These are phyloP conservation scores for Cladosporium austrohemisphaericum DNA, from an alignment of 2,329 filamentous ascomycete genomes.

Conservation along the genomic window DNA sequence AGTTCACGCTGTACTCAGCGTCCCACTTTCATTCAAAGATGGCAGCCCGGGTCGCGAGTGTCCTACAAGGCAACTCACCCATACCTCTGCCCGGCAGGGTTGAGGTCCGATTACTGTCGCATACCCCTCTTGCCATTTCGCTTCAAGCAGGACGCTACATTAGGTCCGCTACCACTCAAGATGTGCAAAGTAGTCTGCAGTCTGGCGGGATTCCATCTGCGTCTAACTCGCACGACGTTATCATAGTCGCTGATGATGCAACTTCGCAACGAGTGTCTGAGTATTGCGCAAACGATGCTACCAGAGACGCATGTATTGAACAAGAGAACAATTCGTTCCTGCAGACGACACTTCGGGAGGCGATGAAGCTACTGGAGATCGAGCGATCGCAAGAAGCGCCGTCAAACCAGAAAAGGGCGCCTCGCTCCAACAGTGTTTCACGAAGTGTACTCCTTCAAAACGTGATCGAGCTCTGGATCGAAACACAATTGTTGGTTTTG, in stretches of 20 bases:
- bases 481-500: conserved; percentile 47
- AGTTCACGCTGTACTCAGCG: conserved; percentile 56
- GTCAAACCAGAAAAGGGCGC: conserved; percentile 3
- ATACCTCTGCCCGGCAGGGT: not conserved
- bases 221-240: conserved; percentile 23
- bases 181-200: not conserved
- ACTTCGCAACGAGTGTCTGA: conserved; percentile 51
- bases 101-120: not conserved
- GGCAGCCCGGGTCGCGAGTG: not conserved
- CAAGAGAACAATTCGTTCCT: conserved; percentile 51
- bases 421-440: conserved; percentile 9
- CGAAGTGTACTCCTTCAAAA: conserved; percentile 47
- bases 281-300: conserved; percentile 33
- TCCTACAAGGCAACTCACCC: not conserved
- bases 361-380: conserved; percentile 25
- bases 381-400: not conserved
- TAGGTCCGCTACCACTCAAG: not conserved
- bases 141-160: not conserved
- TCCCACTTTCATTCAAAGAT: conserved; percentile 38
- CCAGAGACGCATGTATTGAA: conserved; percentile 38
- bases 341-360: conserved; percentile 44
- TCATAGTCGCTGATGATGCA: conserved; percentile 35
- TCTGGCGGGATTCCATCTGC: not conserved
- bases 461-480: conserved; percentile 54
- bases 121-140: not conserved